phyloP scores from a whole-genome alignment of 148 eudicot genomes.

The Cornus suecica region DNA sequence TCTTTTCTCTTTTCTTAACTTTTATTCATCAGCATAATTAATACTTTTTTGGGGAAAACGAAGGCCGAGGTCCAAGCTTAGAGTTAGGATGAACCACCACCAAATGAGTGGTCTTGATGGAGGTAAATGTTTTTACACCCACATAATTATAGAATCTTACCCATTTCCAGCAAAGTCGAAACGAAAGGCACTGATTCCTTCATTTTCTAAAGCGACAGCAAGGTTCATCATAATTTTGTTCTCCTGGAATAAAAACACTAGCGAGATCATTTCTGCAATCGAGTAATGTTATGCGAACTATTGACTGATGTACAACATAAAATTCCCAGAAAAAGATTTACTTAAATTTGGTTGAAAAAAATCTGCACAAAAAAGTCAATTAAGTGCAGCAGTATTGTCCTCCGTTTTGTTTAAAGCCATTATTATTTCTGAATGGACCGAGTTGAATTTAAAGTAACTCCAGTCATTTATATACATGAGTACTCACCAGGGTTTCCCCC shows the following conservation, averaged over 20 bases:
- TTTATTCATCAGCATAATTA: not conserved
- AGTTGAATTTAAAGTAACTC: not conserved
- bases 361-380: not conserved
- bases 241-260: slow-evolving; percentile 43
- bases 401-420: not conserved
- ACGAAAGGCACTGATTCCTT: slow-evolving; percentile 78
- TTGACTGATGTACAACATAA: not conserved
- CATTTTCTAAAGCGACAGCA: slow-evolving; percentile 55
- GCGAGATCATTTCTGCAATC: slow-evolving; percentile 2
- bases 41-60: not conserved
- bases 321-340: not conserved
- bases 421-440: not conserved
- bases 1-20: too few species aligned
- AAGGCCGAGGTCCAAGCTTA: not conserved
- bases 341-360: not conserved
- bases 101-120: too few species aligned
- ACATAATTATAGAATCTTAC: slow-evolving; percentile 30
- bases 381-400: not conserved
- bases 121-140: not conserved
- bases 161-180: slow-evolving; percentile 94
- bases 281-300: not conserved
- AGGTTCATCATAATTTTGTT: slow-evolving; percentile 37
- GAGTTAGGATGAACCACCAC: not conserved
- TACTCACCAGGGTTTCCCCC: not conserved
- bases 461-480: too few species aligned